These are phyloP conservation scores for Cryptococcus sp. DNA, from an alignment of 1,284 basidiomycete species.

Conservation along the genomic window DNA sequence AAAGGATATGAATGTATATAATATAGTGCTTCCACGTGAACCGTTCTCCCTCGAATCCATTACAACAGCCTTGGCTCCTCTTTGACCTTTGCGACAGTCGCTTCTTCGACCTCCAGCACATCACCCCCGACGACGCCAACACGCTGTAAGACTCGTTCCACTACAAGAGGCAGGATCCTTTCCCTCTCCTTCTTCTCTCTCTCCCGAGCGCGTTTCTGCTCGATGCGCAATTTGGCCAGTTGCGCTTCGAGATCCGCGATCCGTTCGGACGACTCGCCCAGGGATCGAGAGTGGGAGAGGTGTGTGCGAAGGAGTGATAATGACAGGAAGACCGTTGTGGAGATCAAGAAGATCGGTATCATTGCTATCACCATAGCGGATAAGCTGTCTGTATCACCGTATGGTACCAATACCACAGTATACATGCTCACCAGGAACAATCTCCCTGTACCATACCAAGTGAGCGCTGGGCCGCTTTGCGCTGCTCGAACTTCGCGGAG, in stretches of 20 bases:
- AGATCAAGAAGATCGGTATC: slow-evolving; percentile 51
- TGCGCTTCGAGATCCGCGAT: slow-evolving; percentile 48
- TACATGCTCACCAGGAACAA: slow-evolving; percentile 22
- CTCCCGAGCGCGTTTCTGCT: slow-evolving; percentile 31
- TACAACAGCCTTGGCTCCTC: slow-evolving; percentile 17
- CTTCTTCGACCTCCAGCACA: slow-evolving; percentile 25
- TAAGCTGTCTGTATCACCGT: no score
- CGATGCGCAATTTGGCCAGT: slow-evolving; percentile 31
- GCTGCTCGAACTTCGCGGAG: not conserved
- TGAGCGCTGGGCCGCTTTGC: slow-evolving; percentile 18
- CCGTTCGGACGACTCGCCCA: slow-evolving; percentile 37
- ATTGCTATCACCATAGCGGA: slow-evolving; percentile 37
- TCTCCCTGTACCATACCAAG: slow-evolving; percentile 26
- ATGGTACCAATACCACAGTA: not conserved
- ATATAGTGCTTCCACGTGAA: not conserved
- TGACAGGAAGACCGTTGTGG: slow-evolving; percentile 50
- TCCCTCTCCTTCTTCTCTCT: slow-evolving; percentile 45
- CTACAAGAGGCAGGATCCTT: slow-evolving; percentile 47
- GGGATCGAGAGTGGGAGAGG: slow-evolving; percentile 36
- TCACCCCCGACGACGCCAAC: slow-evolving; percentile 40
- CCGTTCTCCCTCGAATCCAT: not conserved
- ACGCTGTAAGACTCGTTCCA: slow-evolving; percentile 46
- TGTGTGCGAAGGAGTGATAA: slow-evolving; percentile 23
- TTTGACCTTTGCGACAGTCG: slow-evolving; percentile 1
- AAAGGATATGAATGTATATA: not conserved